Conservation (phyloP, 495 filamentous ascomycete genomes). For the Penicillium riverlandense region DNA sequence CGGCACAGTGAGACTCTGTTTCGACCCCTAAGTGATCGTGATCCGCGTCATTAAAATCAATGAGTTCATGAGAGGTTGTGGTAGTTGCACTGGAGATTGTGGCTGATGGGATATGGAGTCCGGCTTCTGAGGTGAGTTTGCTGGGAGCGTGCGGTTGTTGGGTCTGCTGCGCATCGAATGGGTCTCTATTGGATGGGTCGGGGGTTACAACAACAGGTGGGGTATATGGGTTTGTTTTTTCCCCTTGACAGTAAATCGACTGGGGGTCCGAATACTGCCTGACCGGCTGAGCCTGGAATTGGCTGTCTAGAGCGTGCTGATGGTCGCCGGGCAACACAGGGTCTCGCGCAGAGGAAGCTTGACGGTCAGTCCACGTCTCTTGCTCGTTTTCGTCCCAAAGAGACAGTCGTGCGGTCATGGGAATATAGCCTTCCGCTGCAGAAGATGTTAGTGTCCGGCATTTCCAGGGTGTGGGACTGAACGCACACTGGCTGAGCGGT, state of each 20-base stretch:
- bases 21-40: conserved; percentile 1
- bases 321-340: neutral
- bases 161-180: neutral
- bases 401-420: conserved; percentile 40
- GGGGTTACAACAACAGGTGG: conserved; percentile 8
- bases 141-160: conserved; percentile 4
- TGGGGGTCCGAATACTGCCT: conserved; percentile 11
- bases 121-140: conserved; percentile 13
- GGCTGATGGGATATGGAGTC: conserved; percentile 15
- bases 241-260: conserved; percentile 11
- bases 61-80: conserved; percentile 31
- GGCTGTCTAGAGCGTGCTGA: neutral
- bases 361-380: conserved; percentile 15
- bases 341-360: neutral
- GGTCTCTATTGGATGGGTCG: neutral
- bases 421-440: conserved; percentile 37
- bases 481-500: conserved; percentile 27
- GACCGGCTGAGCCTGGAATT: conserved; percentile 14
- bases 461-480: neutral
- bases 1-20: conserved; percentile 1
- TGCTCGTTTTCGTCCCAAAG: conserved; percentile 25
- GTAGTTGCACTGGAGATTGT: conserved; percentile 23
- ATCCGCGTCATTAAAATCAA: conserved; percentile 25
- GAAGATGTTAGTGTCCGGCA: conserved; percentile 5
- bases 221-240: conserved; percentile 11